Base-by-base conservation (phyloP, 2,329 filamentous ascomycete genomes). In the Penicillium italicum region DNA sequence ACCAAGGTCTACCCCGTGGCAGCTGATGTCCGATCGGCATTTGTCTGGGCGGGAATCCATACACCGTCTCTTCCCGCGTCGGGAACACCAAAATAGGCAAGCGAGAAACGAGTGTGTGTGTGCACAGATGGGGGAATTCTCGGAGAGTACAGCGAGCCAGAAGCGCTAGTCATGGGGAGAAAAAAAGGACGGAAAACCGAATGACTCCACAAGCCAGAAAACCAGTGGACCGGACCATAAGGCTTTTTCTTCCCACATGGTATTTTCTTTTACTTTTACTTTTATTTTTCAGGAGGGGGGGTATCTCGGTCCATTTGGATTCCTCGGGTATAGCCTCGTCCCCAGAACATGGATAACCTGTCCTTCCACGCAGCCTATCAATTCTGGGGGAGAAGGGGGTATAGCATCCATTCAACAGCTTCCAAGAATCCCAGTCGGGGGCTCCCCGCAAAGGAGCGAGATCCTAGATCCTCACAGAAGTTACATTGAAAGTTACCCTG, bases 71-170 rank as follows among this genome's bases (percentile, higher is more conserved):
- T 57, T 52, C 53, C 36, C 46, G 52, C 50, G 40, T 57, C 62
- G 63, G 63, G 57, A 65, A 63, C 52, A 53, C 63, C 63, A 50
- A 24, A 62, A 60, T 28, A 50, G 60, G 62, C 34, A 60, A 64
- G 53, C 56, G 55, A 47, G 28, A 55, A 40, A 44, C 56, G 22
- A 11, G 34, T 50, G 24, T 24, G 24, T 24, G 24, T 24, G 24
- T 40, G 28, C 38, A 24, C 20, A 28, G 48, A 44, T 24, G 38
- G 22, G 38, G 28, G 53, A 10, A 47, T 57, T 44, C 24, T 54
- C 55, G 47, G 48, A 48, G 37, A 45, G 43, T 52, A 50, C 38
- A 31, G 30, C 37, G 44, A 53, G 14, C 10, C 20, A 24, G 1
- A 28, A 16, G 30, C 12, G 34, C 11, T 8, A 34, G 20, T 33